Percentiles rank a stretch among this genome's conserved stretches.
These are phyloP conservation scores for Metschnikowia santaceciliae DNA, from an alignment of 805 yeast genomes.

Conservation along the genomic window DNA sequence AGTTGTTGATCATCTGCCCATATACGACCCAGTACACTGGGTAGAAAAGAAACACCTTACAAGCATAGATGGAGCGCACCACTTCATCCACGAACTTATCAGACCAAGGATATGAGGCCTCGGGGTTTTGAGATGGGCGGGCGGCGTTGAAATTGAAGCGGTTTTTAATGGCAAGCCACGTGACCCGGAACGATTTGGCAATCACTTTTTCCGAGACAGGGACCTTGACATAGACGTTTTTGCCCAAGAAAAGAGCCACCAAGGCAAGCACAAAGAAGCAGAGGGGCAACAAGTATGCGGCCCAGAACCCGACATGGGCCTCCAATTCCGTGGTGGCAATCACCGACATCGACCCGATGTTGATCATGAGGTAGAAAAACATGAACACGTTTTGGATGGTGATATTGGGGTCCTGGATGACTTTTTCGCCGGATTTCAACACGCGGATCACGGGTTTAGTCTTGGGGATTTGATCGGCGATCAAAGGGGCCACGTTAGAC, in stretches of 20 bases:
- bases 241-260: slow-evolving; percentile 48
- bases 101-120: slow-evolving; percentile 51
- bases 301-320: slow-evolving; percentile 61
- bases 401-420: slow-evolving; percentile 56
- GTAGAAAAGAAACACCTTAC: slow-evolving; percentile 67
- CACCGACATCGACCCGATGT: slow-evolving; percentile 70
- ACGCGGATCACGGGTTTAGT: slow-evolving; percentile 36
- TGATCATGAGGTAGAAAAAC: slow-evolving; percentile 73
- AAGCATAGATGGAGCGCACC: slow-evolving; percentile 58
- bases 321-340: slow-evolving; percentile 77
- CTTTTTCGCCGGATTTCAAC: slow-evolving; percentile 38
- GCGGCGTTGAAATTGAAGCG: slow-evolving; percentile 51
- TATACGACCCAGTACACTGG: slow-evolving; percentile 75
- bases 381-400: slow-evolving; percentile 72
- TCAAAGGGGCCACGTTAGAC: slow-evolving; percentile 68
- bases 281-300: slow-evolving; percentile 70
- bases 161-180: slow-evolving; percentile 43
- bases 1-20: slow-evolving; percentile 67
- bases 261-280: slow-evolving; percentile 53
- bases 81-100: slow-evolving; percentile 75
- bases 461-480: slow-evolving; percentile 52
- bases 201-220: slow-evolving; percentile 63
- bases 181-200: slow-evolving; percentile 45
- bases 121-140: slow-evolving; percentile 53
- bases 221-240: slow-evolving; percentile 50